phyloP scores from a whole-genome alignment of 106 monocot genomes.

The Dendrobium officinale region DNA sequence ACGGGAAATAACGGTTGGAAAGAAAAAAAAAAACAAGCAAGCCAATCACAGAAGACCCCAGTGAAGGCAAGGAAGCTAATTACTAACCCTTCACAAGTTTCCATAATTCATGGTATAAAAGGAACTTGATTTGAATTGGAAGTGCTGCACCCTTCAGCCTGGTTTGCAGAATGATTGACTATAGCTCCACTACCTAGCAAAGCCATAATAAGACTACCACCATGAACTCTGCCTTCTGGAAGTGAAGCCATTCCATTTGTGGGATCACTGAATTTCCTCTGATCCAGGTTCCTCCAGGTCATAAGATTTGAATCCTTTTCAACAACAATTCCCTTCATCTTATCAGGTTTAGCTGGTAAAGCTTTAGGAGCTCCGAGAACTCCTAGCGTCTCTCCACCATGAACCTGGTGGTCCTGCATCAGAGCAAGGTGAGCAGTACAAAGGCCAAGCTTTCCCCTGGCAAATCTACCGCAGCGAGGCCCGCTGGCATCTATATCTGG shows the following conservation, averaged over 20 bases:
- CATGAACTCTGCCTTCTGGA: conserved; percentile 73
- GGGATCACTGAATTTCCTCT: no score
- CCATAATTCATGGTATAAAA: no score
- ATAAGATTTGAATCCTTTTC: background rate
- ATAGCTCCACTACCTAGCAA: conserved; percentile 20
- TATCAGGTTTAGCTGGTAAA: background rate
- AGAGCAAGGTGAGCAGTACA: conserved; percentile 36
- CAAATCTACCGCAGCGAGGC: conserved; percentile 36
- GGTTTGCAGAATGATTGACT: background rate
- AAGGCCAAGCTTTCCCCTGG: conserved; percentile 31
- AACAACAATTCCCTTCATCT: conserved; percentile 6
- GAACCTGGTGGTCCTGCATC: conserved; percentile 35
- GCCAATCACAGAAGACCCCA: no score
- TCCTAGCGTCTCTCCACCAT: conserved; percentile 39
- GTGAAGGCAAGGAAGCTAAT: no score
- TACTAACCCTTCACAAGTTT: no score
- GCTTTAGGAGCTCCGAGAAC: background rate
- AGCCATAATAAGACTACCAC: conserved; percentile 61
- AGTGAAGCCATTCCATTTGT: background rate
- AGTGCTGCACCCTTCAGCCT: conserved; percentile 1
- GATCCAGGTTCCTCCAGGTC: no score
- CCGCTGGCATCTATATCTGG: conserved; percentile 17
- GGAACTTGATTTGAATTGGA: background rate
- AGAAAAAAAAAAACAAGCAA: no score
- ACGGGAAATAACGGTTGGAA: no score